These are phyloP conservation scores for Protomyces arabidopsidicola DNA, from an alignment of 1,139 yeast species.

Conservation along the genomic window DNA sequence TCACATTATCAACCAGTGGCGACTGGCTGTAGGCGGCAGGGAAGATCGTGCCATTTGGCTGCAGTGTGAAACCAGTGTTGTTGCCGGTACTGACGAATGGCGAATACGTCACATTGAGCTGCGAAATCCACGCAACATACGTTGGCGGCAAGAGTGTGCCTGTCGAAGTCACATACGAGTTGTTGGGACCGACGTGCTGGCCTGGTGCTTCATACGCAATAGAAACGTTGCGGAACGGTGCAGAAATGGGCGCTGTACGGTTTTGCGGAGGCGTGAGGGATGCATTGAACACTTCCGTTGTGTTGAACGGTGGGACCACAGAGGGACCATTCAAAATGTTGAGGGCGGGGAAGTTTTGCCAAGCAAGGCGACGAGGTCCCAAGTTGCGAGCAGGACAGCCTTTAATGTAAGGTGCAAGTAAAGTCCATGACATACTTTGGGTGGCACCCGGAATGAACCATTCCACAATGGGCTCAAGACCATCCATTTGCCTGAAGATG, in stretches of 20 bases:
- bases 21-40: conserved; percentile 20
- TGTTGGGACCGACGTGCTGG: conserved; percentile 77
- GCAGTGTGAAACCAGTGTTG: conserved; percentile 25
- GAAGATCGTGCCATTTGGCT: conserved; percentile 29
- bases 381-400: conserved; percentile 26
- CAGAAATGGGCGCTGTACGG: conserved; percentile 28
- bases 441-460: conserved; percentile 31
- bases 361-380: conserved; percentile 28
- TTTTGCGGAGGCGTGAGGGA: conserved; percentile 27
- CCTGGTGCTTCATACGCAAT: conserved; percentile 86
- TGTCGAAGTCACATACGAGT: conserved; percentile 52
- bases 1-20: conserved; percentile 12
- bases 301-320: conserved; percentile 25
- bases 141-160: conserved; percentile 27
- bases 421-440: conserved; percentile 31
- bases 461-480: conserved; percentile 30
- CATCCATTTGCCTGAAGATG: conserved; percentile 30
- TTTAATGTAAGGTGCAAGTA: conserved; percentile 30
- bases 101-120: conserved; percentile 31
- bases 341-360: conserved; percentile 30
- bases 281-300: conserved; percentile 17
- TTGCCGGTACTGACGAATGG: conserved; percentile 23
- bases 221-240: conserved; percentile 38
- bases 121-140: conserved; percentile 32
- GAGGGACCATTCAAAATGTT: conserved; percentile 27